A percentile compares a stretch with the other conserved stretches of the same genome.
Evolutionary conservation across 805 yeast species (phyloP).

Genomic region (Saturnispora gosingensis): DNA sequence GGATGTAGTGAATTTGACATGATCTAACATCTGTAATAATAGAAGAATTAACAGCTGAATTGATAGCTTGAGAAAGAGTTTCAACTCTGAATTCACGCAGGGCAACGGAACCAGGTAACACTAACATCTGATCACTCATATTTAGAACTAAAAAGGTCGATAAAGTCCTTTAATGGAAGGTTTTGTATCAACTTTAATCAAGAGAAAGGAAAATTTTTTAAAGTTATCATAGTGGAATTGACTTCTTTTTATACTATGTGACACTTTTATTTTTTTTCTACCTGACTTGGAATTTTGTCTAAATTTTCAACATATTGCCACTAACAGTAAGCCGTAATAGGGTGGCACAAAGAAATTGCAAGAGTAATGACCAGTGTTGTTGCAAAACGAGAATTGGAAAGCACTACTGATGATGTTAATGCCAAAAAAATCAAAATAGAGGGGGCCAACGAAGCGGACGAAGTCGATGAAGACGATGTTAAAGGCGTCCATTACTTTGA

Average conservation of each 20-base stretch:
- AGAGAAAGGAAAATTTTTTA: not conserved
- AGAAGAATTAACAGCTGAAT: slow-evolving; percentile 56
- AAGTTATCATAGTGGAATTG: not conserved
- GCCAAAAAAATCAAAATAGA: slow-evolving; percentile 18
- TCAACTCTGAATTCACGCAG: slow-evolving; percentile 79
- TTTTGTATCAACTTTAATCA: not conserved
- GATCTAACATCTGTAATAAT: slow-evolving; percentile 65
- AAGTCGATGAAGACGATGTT: slow-evolving; percentile 31
- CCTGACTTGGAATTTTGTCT: not conserved
- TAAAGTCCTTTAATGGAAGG: not conserved
- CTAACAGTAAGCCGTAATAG: not conserved
- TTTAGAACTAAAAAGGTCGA: not conserved
- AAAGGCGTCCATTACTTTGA: slow-evolving; percentile 40
- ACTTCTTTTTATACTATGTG: not conserved
- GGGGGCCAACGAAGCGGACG: slow-evolving; percentile 21
- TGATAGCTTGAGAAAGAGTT: slow-evolving; percentile 61
- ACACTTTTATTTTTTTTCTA: not conserved
- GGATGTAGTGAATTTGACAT: slow-evolving; percentile 72
- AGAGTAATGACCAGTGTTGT: slow-evolving; percentile 6
- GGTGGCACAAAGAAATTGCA: not conserved
- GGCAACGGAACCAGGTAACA: slow-evolving; percentile 84
- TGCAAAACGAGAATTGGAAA: slow-evolving; percentile 15
- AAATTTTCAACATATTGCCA: not conserved
- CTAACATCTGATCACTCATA: slow-evolving; percentile 28
- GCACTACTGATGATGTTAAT: slow-evolving; percentile 11